phyloP scores from a whole-genome alignment of 192 early-diverging fungal species.

The Cetraspora pellucida region DNA sequence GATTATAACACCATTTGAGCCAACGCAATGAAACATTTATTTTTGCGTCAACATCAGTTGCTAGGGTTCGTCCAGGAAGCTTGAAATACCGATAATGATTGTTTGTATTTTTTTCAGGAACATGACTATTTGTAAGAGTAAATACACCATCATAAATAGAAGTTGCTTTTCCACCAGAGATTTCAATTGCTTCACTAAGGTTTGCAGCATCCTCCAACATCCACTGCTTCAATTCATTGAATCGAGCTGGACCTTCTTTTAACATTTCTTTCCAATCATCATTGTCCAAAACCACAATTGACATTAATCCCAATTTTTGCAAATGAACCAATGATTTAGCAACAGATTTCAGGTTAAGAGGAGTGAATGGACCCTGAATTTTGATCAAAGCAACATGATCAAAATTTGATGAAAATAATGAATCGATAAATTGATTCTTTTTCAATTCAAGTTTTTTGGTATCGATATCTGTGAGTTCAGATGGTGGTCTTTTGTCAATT shows the following conservation, averaged over 20 bases:
- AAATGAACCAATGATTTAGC: slow-evolving; percentile 65
- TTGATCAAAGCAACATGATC: slow-evolving; percentile 65
- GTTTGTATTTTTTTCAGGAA: not conserved
- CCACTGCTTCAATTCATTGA: slow-evolving; percentile 35
- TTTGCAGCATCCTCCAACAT: slow-evolving; percentile 59
- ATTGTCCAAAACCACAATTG: slow-evolving; percentile 68
- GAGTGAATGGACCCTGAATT: slow-evolving; percentile 53
- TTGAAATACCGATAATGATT: slow-evolving; percentile 27
- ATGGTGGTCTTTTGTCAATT: not conserved
- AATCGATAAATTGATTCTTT: slow-evolving; percentile 46
- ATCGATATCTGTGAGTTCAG: not conserved
- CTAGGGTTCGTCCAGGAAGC: not conserved
- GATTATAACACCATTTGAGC: slow-evolving; percentile 61
- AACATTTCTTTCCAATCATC: slow-evolving; percentile 44
- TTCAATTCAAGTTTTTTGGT: not conserved
- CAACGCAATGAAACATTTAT: slow-evolving; percentile 50
- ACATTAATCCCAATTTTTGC: slow-evolving; percentile 64
- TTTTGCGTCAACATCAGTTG: slow-evolving; percentile 16
- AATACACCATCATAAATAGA: slow-evolving; percentile 72
- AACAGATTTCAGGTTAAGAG: slow-evolving; percentile 43
- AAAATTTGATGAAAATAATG: slow-evolving; percentile 41
- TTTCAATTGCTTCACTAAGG: slow-evolving; percentile 73
- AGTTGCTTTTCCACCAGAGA: slow-evolving; percentile 68
- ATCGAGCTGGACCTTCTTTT: slow-evolving; percentile 6
- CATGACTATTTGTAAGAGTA: slow-evolving; percentile 12